A percentile compares a stretch with the other conserved stretches of the same genome.
phyloP scores from a whole-genome alignment of 495 filamentous ascomycete genomes.

The Penicillium coffeae region DNA sequence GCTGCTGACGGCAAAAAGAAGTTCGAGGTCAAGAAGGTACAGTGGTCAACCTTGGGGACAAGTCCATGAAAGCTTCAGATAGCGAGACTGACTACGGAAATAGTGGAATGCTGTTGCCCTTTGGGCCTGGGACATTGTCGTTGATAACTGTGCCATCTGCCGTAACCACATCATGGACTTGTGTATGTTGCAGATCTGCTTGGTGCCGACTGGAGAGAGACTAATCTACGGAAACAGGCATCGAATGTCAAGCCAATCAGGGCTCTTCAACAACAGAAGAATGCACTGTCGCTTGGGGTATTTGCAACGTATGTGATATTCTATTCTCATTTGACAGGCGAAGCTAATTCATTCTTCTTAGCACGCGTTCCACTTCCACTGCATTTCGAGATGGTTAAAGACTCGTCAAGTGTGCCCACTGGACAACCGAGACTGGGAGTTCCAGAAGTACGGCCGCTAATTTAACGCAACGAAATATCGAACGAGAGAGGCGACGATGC shows the following conservation, averaged over 20 bases:
- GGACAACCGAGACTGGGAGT: constrained; percentile 99
- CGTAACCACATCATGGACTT: constrained; percentile 99
- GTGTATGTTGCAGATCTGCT: constrained; percentile 53
- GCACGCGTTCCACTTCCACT: constrained; percentile 99
- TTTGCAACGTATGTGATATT: constrained; percentile 78
- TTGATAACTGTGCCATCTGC: constrained; percentile 99
- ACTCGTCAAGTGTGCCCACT: constrained; percentile 98
- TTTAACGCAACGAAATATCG: constrained; percentile 3
- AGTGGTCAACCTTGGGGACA: constrained; percentile 10
- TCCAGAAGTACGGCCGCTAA: constrained; percentile 95
- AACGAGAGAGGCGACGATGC: constrained; percentile 4
- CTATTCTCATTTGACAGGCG: not conserved
- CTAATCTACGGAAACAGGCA: constrained; percentile 52
- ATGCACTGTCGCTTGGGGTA: constrained; percentile 98
- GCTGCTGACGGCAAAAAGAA: constrained; percentile 77
- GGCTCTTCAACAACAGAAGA: constrained; percentile 95
- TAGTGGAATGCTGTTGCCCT: constrained; percentile 99
- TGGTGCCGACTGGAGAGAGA: not conserved
- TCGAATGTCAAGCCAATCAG: constrained; percentile 99
- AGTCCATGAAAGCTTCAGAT: constrained; percentile 2
- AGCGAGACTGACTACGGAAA: not conserved
- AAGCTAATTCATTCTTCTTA: constrained; percentile 28
- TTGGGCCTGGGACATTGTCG: constrained; percentile 99
- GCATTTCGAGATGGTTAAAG: constrained; percentile 98
- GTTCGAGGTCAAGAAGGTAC: constrained; percentile 98